Percentiles rank a stretch among this genome's conserved stretches.
phyloP scores from a whole-genome alignment of 306 rosid genomes.

The Trifolium pratense region DNA sequence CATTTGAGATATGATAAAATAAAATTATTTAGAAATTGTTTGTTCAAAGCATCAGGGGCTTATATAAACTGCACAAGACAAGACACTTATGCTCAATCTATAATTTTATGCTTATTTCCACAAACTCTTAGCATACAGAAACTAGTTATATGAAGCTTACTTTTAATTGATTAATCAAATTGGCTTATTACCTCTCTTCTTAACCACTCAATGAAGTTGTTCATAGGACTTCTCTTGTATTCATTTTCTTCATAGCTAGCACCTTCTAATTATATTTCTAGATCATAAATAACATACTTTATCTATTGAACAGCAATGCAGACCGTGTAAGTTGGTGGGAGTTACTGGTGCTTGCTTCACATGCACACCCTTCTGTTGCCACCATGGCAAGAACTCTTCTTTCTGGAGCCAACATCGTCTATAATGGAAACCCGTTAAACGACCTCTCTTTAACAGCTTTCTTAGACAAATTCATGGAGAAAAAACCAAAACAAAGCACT shows the following conservation, averaged over 20 bases:
- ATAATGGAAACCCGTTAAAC: conserved; percentile 84
- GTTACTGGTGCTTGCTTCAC: conserved; percentile 83
- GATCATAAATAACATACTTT: conserved; percentile 14
- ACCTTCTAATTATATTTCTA: not conserved
- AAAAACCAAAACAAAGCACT: conserved; percentile 76
- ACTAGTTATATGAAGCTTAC: not conserved
- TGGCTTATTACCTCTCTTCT: not conserved
- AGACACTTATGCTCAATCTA: not conserved
- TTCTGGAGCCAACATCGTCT: conserved; percentile 86
- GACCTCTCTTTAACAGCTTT: conserved; percentile 85
- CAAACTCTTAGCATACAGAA: not conserved
- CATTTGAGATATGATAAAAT: conserved; percentile 1
- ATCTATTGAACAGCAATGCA: conserved; percentile 71
- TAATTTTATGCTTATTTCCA: not conserved
- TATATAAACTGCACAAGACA: conserved; percentile 1
- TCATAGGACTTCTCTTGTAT: not conserved
- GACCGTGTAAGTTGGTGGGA: conserved; percentile 96
- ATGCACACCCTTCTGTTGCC: conserved; percentile 90
- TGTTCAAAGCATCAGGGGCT: conserved; percentile 1
- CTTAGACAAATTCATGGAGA: conserved; percentile 97
- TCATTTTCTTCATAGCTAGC: not conserved
- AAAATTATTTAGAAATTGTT: conserved; percentile 1
- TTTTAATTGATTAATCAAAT: not conserved
- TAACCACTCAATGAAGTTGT: not conserved
- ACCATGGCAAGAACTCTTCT: conserved; percentile 91